Evolutionary conservation across 305 asterid species (phyloP), one percentile per base, ranked within the genome.

Genomic region (Ilex paraguariensis): DNA sequence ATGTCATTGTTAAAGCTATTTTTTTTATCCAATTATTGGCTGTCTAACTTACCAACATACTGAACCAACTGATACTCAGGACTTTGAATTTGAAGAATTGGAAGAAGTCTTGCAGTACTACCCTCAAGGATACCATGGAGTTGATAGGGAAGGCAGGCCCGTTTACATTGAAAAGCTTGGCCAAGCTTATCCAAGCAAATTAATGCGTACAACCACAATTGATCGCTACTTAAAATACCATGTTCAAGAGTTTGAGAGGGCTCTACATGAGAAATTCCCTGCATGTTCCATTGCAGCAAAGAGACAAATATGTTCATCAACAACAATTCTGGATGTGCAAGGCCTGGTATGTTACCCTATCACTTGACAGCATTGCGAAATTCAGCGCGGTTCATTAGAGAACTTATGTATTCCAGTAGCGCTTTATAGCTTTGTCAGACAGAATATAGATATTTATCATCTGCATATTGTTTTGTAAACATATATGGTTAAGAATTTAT

Each of bases 71-170:
- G 31, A 17, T 52, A 52, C 70, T 65, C 80, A 86, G 98, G 91
- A 88, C 74, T 88, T 88, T 55, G 73, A 77, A 60, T 88, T 88
- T 78, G 56, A 51, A 14, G 96, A 88, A 82, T 58, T 76, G 66
- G 66, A 80, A 28, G 82, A 86, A 57, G 96, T 91, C 53, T 68
- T 70, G 58, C 59, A 50, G 54, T 76, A 77, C 68, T 91, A 91
- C 71, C 95, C 98, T 67, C 98, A 91, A 46, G 95, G 95, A 45
- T 87, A 88, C 74, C 98, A 91, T 65, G 96, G 96, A 21, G 79
- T 76, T 33, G 91, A 91, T 78, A 86, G 71, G 77, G 85, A 78
- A 54, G 98, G 98, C 63, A 70, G 87, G 62, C 96, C 96, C 11
- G 77, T 91, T 45, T 86, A 91, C 76, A 86, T 91, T 15, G 91